phyloP scores from a whole-genome alignment of 106 monocot genomes.

The Narthecium ossifragum region DNA sequence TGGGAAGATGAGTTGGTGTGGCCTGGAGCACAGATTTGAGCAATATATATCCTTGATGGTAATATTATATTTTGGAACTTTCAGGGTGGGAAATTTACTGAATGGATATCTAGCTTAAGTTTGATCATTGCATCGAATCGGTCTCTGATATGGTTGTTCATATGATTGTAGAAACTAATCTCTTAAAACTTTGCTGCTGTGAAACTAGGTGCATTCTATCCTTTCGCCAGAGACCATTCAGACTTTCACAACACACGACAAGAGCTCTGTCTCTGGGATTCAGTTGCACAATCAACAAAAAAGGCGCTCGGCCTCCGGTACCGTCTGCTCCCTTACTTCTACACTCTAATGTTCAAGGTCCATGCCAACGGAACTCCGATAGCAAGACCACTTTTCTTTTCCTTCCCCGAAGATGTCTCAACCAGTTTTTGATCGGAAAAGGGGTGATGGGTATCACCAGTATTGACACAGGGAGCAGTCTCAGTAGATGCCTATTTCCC shows the following conservation, averaged over 20 bases:
- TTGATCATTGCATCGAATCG: no score
- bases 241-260: conserved; percentile 18
- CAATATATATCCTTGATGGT: no score
- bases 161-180: no score
- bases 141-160: no score
- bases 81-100: no score
- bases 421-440: conserved; percentile 52
- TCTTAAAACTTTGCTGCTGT: background rate
- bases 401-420: conserved; percentile 47
- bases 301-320: conserved; percentile 64
- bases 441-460: conserved; percentile 54
- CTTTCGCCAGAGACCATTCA: conserved; percentile 69
- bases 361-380: conserved; percentile 57
- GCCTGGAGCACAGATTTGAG: no score
- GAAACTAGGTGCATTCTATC: conserved; percentile 81
- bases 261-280: conserved; percentile 69
- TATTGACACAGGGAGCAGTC: conserved; percentile 19
- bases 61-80: no score
- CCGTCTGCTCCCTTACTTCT: conserved; percentile 60
- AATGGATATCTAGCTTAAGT: no score
- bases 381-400: conserved; percentile 74
- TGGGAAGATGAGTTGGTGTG: no score
- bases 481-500: conserved; percentile 61
- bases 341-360: conserved; percentile 70
- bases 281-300: conserved; percentile 40